Base-by-base conservation (phyloP, 116 monocot genomes). In the Cymodocea nodosa region DNA sequence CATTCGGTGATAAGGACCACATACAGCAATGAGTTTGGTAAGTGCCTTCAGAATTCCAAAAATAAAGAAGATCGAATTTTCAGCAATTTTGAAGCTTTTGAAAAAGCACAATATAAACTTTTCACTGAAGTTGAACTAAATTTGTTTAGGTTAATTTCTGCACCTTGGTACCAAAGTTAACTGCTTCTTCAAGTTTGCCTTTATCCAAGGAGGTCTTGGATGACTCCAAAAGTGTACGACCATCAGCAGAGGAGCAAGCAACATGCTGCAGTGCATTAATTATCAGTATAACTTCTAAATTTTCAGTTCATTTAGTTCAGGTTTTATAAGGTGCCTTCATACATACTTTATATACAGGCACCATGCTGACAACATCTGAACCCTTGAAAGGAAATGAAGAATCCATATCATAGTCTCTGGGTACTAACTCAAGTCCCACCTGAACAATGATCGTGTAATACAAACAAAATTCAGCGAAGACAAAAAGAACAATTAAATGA, bases 1-100 rank as follows among this genome's bases (percentile, higher is more conserved):
- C 95, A 95, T 95, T 76, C 95, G 73, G 75, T 95, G 90, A 66
- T 95, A 95, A 67, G 95, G 90, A 55, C 95, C 95, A 73, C 94
- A 94, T 30, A 94, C 94, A 18, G 90, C 90, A 56, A 94, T 87
- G 71, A 94, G 90, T 73, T 90, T 94, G 62, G 94, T 25, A 54
- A 94, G 87, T 61, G 94, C 94, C 94, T 94, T 56, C 67, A 75
- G 24, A 61, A 23, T 62, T 65, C 65, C 30, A 30, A 51, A 51
- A 44, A 40, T 51, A 15, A 17, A 44, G 11, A 65, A 51, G 16
- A 44, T 65, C 15, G 10, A 50, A 50, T 23, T 5, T 37, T 39
- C 11, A 70, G 39, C 15, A 17, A 18, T 37, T 18, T 37, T n/a
- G 37, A 16, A 17, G 39, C 9, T 3, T 17, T 62, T 0, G 53